Base-by-base conservation (phyloP, 2,329 filamentous ascomycete genomes). In the Colletotrichum orbiculare region DNA sequence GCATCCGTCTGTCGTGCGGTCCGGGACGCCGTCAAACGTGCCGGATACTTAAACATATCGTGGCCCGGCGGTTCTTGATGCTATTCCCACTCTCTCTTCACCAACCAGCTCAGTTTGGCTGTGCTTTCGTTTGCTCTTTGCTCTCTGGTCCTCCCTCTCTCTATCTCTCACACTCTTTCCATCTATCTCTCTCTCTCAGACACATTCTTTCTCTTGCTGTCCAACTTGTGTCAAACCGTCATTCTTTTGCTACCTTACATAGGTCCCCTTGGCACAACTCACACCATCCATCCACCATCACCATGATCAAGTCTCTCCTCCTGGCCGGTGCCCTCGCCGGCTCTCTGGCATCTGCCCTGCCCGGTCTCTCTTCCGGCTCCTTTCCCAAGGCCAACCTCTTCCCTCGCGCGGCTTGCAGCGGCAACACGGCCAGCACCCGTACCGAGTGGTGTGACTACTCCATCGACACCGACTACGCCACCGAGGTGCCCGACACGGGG, bases 401-500 rank as follows among this genome's bases (percentile, higher is more conserved):
- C 15, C 46, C 67, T 39, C 66, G 69, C 3, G 68, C 55, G 1
- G 45, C 64, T 1, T 71, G 70, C 65, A 42, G 52, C 53, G 70
- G 74, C 43, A 77, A 77, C 66, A 74, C 73, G 1, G 71, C 76
- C 9, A 73, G 71, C 17, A 73, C 75, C 41, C 75, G 77, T 11
- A 66, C 68, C 12, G 73, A 77, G 59, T 83, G 83, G 84, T 83
- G 83, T 33, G 76, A 84, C 47, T 82, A 81, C 65, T 80, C 79
- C 53, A 77, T 85, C 49, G 73, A 79, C 45, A 84, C 82, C 2
- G 79, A 86, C 70, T 85, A 80, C 69, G 77, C 73, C 35, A 72
- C 72, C 0, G 72, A 74, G 2, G 73, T 71, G 7, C 79, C 81
- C 3, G 74, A 83, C 54, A 86, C 84, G 2, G 82, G 83, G 2